Evolutionary conservation across 805 yeast genomes (phyloP).

Genomic region (Wickerhamomyces strasburgensis): DNA sequence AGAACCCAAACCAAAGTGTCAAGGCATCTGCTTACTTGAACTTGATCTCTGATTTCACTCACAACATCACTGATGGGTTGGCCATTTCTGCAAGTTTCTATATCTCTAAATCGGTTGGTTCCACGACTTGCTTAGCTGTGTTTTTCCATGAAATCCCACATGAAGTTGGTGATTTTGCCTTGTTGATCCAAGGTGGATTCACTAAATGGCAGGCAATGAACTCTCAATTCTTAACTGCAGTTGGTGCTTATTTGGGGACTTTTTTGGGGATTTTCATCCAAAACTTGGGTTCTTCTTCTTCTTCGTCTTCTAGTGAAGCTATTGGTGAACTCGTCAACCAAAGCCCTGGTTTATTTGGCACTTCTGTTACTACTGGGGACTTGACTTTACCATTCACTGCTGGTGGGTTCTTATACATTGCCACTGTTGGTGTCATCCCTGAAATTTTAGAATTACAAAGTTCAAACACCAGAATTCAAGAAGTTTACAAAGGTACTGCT

Average conservation of each 20-base stretch:
- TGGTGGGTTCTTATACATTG: slow-evolving; percentile 71
- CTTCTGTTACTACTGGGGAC: slow-evolving; percentile 46
- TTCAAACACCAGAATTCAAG: slow-evolving; percentile 33
- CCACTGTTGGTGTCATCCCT: slow-evolving; percentile 71
- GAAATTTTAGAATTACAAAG: slow-evolving; percentile 48
- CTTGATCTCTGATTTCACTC: slow-evolving; percentile 65
- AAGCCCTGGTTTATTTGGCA: slow-evolving; percentile 42
- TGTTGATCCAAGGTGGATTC: slow-evolving; percentile 64
- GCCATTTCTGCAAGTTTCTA: slow-evolving; percentile 71
- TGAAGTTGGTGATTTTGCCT: slow-evolving; percentile 75
- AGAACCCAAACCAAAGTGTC: slow-evolving; percentile 33
- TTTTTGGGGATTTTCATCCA: slow-evolving; percentile 57
- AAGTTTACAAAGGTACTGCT: slow-evolving; percentile 33
- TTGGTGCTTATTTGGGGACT: slow-evolving; percentile 64
- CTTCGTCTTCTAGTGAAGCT: slow-evolving; percentile 1
- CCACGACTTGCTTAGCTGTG: slow-evolving; percentile 65
- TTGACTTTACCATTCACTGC: slow-evolving; percentile 66
- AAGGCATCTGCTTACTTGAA: slow-evolving; percentile 53
- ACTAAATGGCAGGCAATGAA: slow-evolving; percentile 60
- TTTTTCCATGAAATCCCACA: slow-evolving; percentile 79
- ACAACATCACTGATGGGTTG: slow-evolving; percentile 73
- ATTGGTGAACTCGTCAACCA: slow-evolving; percentile 1
- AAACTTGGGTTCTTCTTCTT: slow-evolving; percentile 25
- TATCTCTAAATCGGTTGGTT: slow-evolving; percentile 53
- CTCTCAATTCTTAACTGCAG: slow-evolving; percentile 61